phyloP scores from a whole-genome alignment of 371 early-diverging fungal species.

The Haplosporangium sp. region DNA sequence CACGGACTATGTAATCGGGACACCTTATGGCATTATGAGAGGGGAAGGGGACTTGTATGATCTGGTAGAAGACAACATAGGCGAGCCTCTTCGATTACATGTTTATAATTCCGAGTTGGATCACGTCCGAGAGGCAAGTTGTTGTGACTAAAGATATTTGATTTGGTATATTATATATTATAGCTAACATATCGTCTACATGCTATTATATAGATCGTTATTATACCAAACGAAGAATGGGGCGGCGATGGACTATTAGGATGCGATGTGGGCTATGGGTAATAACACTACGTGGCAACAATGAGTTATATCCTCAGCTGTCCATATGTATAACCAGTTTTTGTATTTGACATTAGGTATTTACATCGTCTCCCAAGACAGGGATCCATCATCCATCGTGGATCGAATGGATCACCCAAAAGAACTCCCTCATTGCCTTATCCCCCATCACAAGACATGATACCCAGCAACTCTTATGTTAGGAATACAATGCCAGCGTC shows the following conservation, averaged over 20 bases:
- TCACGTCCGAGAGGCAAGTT: constrained; percentile 70
- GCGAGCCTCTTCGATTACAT: constrained; percentile 71
- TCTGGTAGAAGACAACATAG: constrained; percentile 71
- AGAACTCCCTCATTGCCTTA: constrained; percentile 40
- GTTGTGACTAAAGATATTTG: neutral
- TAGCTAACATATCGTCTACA: neutral
- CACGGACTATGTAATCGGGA: constrained; percentile 79
- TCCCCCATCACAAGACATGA: constrained; percentile 40
- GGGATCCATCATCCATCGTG: constrained; percentile 26
- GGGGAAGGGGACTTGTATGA: constrained; percentile 76
- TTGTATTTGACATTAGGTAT: constrained; percentile 18
- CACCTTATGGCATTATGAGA: constrained; percentile 69
- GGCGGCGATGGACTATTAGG: constrained; percentile 77
- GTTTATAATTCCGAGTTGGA: constrained; percentile 78
- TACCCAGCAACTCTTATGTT: constrained; percentile 8
- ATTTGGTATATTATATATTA: no score
- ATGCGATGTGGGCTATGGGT: constrained; percentile 78
- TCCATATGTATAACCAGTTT: neutral
- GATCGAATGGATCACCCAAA: constrained; percentile 13
- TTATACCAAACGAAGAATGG: constrained; percentile 78
- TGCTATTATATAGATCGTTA: constrained; percentile 61
- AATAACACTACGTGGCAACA: constrained; percentile 8
- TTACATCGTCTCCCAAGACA: constrained; percentile 51
- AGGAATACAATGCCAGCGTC: constrained; percentile 43
- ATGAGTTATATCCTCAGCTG: neutral